Base-by-base conservation (phyloP, 208 protist species). In the Trypanosoma congolense region DNA sequence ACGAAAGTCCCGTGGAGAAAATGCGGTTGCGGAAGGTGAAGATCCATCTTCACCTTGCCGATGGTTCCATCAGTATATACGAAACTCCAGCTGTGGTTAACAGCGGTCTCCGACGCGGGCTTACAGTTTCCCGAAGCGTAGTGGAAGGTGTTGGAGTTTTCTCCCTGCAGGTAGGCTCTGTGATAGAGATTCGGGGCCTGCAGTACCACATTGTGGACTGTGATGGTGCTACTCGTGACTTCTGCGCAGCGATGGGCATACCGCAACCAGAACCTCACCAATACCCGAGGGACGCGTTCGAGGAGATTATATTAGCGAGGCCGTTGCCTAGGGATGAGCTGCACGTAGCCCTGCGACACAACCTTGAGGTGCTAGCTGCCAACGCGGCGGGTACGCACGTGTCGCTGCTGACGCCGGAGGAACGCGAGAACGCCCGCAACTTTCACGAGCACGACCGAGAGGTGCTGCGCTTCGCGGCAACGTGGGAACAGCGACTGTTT, bases 401-500 rank as follows among this genome's bases (percentile, higher is more conserved):
- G 22, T 89, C 69, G 38, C 56, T 92, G 19, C 66, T 96, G 50
- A 84, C 79, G 14, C 73, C 67, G 5, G 93, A 88, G 14, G 89
- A 96, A 70, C 77, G 87, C 16, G 68, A 43, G 10, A 82, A 76
- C 33, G 83, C 85, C 3, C 79, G 73, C 21, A 63, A 75, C 55
- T 98, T 97, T 70, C 93, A 97, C 38, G 72, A 77, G 36, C 77
- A 97, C 72, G 97, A 99, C 77, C 65, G 93, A 48, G 75, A 97
- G 46, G 94, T 98, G 43, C 73, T 99, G 50, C 80, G 94, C 14
- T 99, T 98, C 68, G 96, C 82, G 60, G 83, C 82, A 25, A 70
- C 83, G 14, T 99, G 97, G 97, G 86, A 98, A 40, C 79, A 97
- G 52, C 56, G 66, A n/a, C 54, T 75, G 21, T 83, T 96, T 59